Base-by-base conservation (phyloP, 192 early-diverging fungal species). In the Rhizophagus clarus region DNA sequence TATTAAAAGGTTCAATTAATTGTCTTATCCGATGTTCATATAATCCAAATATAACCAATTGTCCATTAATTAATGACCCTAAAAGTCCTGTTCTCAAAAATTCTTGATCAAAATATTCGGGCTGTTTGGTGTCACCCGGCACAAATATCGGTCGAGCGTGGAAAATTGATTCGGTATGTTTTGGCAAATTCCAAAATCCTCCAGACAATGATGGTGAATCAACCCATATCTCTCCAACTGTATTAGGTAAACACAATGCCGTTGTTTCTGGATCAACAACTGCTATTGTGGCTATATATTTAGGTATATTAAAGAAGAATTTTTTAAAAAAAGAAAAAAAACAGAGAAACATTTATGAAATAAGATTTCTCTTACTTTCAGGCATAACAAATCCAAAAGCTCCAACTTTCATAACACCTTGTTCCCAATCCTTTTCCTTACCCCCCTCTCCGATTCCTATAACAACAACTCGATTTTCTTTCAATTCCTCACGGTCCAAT, bases 161-260 rank as follows among this genome's bases (percentile, higher is more conserved):
- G 81, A 95, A 95, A 6, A 95, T 92, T 37, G 90, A 90, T 78
- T 92, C 88, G 1, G 88, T 94, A 66, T 94, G 89, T 76, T 91
- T 91, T 20, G 93, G 90, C 42, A 95, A 82, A 20, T 87, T 91
- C 94, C 92, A 95, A 86, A 96, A 95, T 8, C 92, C 92, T 31
- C 88, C 88, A 10, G 91, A 89, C 60, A 96, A 84, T 32, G 88
- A 90, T 17, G 92, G 91, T 4, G 93, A 91, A 80, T 91, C 88
- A 10, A 95, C 87, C 94, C 95, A 96, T n/a, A 96, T 88, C 85
- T 96, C 95, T 61, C 95, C 95, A 72, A 96, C 89, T 2, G 90
- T 86, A 82, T 94, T 90, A 1, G 91, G 85, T 10, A 91, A 88
- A 61, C 92, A 94, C 37, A 96, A 83, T 24, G 91, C 89, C 17